Evolutionary conservation across 1,139 yeast genomes (phyloP), one percentile per base, ranked within the genome.

Genomic region (Hansenula sp.): DNA sequence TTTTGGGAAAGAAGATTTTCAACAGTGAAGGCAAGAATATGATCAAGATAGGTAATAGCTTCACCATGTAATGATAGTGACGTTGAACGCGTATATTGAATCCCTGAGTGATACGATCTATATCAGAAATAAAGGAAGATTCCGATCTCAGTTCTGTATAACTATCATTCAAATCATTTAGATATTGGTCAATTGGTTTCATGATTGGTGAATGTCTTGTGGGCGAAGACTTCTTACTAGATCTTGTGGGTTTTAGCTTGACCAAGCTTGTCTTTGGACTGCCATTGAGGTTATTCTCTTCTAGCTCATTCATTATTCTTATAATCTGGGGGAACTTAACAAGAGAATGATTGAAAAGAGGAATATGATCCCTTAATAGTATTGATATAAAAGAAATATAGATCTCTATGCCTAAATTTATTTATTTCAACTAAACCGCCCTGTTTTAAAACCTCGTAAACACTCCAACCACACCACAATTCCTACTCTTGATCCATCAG

Each of bases 1-100:
- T 40, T 31, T 46, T 32, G 12, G 51, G 48, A 30, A 40, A 44
- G 34, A 49, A 44, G 27, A 49, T 32, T 30, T 42, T 44, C 18
- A 46, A 18, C 14, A 44, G 10, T 4, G 32, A 34, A n/a, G 37
- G 37, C 12, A 34, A 11, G 11, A 34, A 17, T 4, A 34, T 34
- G 14, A 34, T 34, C 2, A 34, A 21, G 7, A 34, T 34, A 16
- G 37, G 37, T 28, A 34, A 28, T 9, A 34, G 13, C 13, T 34
- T 34, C 11, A 33, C 35, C 24, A 25, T 13, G 12, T 33, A 33
- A 18, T 25, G 29, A 18, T 33, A 33, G 18, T 33, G 35, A 7
- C 3, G 6, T 10, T 33, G 14, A 12, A 27, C 35, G 18, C 24
- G 24, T 25, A 24, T 13, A n/a, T 25, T 33, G 29, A 33, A 33